phyloP scores from a whole-genome alignment of 176 grass and related monocot genomes.

The Carex scoparia region DNA sequence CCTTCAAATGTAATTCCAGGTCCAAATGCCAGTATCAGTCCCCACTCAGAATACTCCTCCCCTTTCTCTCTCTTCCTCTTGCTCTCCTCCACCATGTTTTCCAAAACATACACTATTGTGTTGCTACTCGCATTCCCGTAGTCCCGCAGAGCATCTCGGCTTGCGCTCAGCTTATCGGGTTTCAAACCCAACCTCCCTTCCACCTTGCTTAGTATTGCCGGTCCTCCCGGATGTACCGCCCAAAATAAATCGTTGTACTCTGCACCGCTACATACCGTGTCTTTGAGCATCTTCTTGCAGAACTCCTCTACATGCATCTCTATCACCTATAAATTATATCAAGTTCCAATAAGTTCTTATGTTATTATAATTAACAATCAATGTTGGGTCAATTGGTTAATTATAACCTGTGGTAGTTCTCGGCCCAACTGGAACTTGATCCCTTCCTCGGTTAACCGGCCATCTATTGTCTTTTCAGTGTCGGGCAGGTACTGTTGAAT shows the following conservation, averaged over 20 bases:
- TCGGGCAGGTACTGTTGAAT: slow-evolving; percentile 53
- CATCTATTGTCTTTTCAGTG: slow-evolving; percentile 65
- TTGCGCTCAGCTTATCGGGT: slow-evolving; percentile 50
- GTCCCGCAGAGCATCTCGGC: slow-evolving; percentile 56
- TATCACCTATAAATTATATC: slow-evolving; percentile 28
- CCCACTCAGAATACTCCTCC: slow-evolving; percentile 48
- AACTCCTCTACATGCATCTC: slow-evolving; percentile 63
- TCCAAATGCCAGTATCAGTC: slow-evolving; percentile 75
- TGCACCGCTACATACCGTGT: slow-evolving; percentile 10
- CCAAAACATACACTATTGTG: slow-evolving; percentile 75
- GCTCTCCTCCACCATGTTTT: slow-evolving; percentile 68
- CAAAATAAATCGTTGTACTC: slow-evolving; percentile 62
- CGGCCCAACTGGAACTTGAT: slow-evolving; percentile 75
- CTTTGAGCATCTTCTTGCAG: slow-evolving; percentile 57
- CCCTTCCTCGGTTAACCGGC: slow-evolving; percentile 63
- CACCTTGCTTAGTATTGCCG: slow-evolving; percentile 72
- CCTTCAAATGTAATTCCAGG: slow-evolving; percentile 88
- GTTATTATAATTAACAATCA: too few relatives aligned
- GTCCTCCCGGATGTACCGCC: slow-evolving; percentile 75
- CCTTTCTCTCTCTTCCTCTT: slow-evolving; percentile 32
- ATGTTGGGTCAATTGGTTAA: background rate
- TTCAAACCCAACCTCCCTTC: slow-evolving; percentile 40
- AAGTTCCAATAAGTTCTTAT: too few relatives aligned
- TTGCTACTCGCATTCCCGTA: slow-evolving; percentile 81
- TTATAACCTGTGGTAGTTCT: slow-evolving; percentile 56